Conservation (phyloP, 495 filamentous ascomycete species). For the Penicillium verhagenii region DNA sequence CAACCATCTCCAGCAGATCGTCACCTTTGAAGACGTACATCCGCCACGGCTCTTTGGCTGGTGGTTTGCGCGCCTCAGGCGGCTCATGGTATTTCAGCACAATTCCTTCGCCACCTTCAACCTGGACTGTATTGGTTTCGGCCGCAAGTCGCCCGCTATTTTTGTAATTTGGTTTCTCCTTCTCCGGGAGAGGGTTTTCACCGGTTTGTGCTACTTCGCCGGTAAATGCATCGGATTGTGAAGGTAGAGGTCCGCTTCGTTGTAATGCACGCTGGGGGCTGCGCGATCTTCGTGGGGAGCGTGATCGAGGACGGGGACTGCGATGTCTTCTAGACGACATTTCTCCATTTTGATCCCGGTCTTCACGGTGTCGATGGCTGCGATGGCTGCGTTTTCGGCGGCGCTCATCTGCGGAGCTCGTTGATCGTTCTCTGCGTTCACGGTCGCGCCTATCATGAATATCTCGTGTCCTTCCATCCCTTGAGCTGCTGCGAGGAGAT, state of each 20-base stretch:
- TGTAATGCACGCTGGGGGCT: constrained; percentile 30
- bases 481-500: constrained; percentile 32
- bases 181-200: constrained; percentile 49
- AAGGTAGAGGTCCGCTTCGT: constrained; percentile 62
- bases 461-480: constrained; percentile 18
- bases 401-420: constrained; percentile 24
- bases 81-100: constrained; percentile 96
- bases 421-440: constrained; percentile 27
- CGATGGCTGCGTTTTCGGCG: constrained; percentile 33
- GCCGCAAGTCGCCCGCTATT: constrained; percentile 80
- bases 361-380: constrained; percentile 30
- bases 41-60: constrained; percentile 75
- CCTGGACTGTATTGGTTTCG: constrained; percentile 81
- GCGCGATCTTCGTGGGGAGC: constrained; percentile 33
- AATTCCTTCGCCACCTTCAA: constrained; percentile 57
- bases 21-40: constrained; percentile 90
- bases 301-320: constrained; percentile 29
- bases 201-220: constrained; percentile 41
- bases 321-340: constrained; percentile 28
- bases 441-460: constrained; percentile 28
- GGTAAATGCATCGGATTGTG: constrained; percentile 68
- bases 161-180: constrained; percentile 85
- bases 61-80: constrained; percentile 84
- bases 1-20: constrained; percentile 76
- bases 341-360: constrained; percentile 24